Evolutionary conservation across 176 grass and related monocot species (phyloP).

Genomic region (Neostapfia colusana): DNA sequence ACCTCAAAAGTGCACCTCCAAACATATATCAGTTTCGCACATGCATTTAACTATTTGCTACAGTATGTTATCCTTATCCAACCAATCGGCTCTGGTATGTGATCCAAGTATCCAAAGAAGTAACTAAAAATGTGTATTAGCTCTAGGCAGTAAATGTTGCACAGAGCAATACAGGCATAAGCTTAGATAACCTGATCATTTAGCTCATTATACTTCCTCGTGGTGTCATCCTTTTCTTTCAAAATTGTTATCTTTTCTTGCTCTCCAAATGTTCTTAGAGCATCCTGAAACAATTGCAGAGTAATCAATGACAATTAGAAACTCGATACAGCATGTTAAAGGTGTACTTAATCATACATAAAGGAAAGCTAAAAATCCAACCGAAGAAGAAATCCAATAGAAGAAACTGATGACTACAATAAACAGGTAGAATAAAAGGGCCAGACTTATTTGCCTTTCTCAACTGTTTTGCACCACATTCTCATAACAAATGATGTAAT

Average conservation of each 20-base stretch:
- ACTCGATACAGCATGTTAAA: not conserved
- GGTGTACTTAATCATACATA: not conserved
- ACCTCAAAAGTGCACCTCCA: not conserved
- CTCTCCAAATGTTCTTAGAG: conserved; percentile 62
- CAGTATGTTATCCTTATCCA: not conserved
- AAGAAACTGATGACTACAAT: not conserved
- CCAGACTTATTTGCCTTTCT: not conserved
- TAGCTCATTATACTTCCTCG: conserved; percentile 80
- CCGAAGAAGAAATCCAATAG: not conserved
- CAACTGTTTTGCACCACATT: not conserved
- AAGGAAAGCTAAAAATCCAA: not conserved
- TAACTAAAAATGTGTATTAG: not conserved
- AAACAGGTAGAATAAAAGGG: not conserved
- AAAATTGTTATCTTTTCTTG: conserved; percentile 70
- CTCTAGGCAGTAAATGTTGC: not conserved
- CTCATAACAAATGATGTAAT: not conserved
- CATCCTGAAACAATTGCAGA: conserved; percentile 47
- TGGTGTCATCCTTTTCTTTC: conserved; percentile 64
- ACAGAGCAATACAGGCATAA: not conserved
- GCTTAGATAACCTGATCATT: conserved; percentile 78
- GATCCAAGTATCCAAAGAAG: not conserved
- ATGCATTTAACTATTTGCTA: not conserved
- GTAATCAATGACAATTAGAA: not conserved
- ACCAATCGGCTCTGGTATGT: not conserved
- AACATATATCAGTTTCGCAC: not conserved